These are phyloP conservation scores for Trichosanthes truncata DNA, from an alignment of 306 rosid genomes.

Conservation along the genomic window DNA sequence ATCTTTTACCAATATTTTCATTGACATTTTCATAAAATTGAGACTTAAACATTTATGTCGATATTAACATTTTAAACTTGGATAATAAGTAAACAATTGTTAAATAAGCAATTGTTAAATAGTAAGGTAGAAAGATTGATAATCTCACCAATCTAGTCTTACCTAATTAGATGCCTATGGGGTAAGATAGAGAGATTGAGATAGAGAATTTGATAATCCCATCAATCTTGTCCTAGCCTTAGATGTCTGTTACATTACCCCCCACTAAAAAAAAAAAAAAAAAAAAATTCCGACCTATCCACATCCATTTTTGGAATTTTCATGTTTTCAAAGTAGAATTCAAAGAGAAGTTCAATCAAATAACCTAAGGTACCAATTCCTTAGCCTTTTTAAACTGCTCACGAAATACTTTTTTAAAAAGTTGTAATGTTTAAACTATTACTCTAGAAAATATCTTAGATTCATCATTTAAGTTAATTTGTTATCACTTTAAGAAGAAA, in stretches of 20 bases:
- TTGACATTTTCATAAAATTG: no score
- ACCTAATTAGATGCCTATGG: not conserved
- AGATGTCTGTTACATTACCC: not conserved
- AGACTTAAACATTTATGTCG: no score
- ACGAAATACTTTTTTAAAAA: not conserved
- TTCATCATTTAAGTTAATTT: not conserved
- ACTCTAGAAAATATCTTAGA: not conserved
- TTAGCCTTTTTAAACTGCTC: not conserved
- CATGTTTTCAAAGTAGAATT: not conserved
- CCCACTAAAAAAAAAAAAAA: not conserved
- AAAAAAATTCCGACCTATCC: not conserved
- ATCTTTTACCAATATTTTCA: no score
- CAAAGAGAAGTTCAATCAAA: constrained; percentile 8
- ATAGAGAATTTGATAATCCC: constrained; percentile 15
- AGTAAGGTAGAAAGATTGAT: not conserved
- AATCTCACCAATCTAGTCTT: not conserved
- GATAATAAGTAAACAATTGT: not conserved
- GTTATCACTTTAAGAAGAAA: no score
- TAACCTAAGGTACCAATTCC: not conserved
- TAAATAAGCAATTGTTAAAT: no score
- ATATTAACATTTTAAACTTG: no score
- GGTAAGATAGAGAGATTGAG: not conserved
- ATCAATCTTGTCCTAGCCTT: constrained; percentile 29
- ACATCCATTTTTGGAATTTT: constrained; percentile 1
- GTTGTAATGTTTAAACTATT: not conserved